Conservation (phyloP, 352 stramenopile genomes). For the Globisporangium barbulae region DNA sequence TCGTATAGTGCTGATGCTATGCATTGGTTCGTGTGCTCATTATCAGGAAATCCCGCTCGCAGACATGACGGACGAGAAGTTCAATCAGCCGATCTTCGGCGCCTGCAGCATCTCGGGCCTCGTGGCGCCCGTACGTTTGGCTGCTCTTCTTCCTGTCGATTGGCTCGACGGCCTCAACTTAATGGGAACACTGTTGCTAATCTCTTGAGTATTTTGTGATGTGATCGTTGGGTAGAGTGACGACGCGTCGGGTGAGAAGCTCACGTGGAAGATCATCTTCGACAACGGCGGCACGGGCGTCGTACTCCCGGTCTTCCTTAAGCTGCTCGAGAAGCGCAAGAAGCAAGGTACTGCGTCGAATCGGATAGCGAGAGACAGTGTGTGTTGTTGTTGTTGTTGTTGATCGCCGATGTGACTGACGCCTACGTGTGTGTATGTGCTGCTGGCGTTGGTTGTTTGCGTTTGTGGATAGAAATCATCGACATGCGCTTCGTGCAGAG, state of each 20-base stretch:
- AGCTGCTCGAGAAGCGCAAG: conserved; percentile 74
- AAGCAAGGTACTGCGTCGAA: conserved; percentile 47
- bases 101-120: conserved; percentile 84
- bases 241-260: conserved; percentile 20
- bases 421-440: neutral
- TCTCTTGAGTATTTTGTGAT: neutral
- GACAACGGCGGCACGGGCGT: conserved; percentile 80
- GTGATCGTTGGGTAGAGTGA: conserved; percentile 5
- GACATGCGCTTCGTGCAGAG: conserved; percentile 72
- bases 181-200: neutral
- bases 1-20: too few species aligned
- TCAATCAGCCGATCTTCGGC: conserved; percentile 89
- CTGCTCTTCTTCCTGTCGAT: neutral
- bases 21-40: neutral
- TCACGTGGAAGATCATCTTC: conserved; percentile 82
- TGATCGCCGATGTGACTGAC: neutral
- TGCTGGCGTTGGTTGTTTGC: too few species aligned
- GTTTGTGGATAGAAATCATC: conserved; percentile 41
- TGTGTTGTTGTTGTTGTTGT: neutral
- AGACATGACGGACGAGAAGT: conserved; percentile 85
- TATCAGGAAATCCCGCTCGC: conserved; percentile 67
- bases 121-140: conserved; percentile 40
- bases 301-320: conserved; percentile 81
- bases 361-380: neutral
- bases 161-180: neutral